Conservation (phyloP, 768 basidiomycete species). For the Mycena belliarum region DNA sequence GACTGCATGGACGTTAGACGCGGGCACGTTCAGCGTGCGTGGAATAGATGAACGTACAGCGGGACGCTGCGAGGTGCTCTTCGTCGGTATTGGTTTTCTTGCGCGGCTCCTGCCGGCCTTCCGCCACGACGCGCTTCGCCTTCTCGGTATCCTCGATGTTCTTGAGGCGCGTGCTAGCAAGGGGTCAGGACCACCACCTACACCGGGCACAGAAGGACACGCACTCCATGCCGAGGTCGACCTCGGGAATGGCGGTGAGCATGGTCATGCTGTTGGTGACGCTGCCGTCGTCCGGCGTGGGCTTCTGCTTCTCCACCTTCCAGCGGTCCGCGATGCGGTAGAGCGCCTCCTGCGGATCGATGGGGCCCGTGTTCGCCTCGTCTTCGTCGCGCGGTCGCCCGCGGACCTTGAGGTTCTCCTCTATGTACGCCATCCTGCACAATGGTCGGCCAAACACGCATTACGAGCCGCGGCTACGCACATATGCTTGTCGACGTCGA, state of each 20-base stretch:
- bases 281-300: slow-evolving; percentile 81
- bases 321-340: slow-evolving; percentile 71
- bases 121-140: slow-evolving; percentile 84
- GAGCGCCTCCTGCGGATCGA: slow-evolving; percentile 79
- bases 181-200: not conserved
- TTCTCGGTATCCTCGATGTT: slow-evolving; percentile 99
- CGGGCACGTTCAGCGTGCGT: not conserved
- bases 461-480: slow-evolving; percentile 38
- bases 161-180: slow-evolving; percentile 75
- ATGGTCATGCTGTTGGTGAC: slow-evolving; percentile 93
- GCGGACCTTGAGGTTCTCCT: slow-evolving; percentile 83
- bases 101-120: slow-evolving; percentile 59
- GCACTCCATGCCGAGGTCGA: slow-evolving; percentile 98
- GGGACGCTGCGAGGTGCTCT: slow-evolving; percentile 80
- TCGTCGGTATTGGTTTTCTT: slow-evolving; percentile 64
- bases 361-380: slow-evolving; percentile 42
- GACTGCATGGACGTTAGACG: slow-evolving; percentile 47
- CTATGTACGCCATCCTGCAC: slow-evolving; percentile 95
- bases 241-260: slow-evolving; percentile 97
- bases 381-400: slow-evolving; percentile 54
- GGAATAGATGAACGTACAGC: slow-evolving; percentile 63
- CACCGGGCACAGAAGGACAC: slow-evolving; percentile 39
- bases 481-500: slow-evolving; percentile 99
- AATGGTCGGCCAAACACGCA: not conserved
- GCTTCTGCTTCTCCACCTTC: slow-evolving; percentile 57